These are phyloP conservation scores for Acer saccharum DNA, from an alignment of 345 rosid genomes.

Conservation along the genomic window DNA sequence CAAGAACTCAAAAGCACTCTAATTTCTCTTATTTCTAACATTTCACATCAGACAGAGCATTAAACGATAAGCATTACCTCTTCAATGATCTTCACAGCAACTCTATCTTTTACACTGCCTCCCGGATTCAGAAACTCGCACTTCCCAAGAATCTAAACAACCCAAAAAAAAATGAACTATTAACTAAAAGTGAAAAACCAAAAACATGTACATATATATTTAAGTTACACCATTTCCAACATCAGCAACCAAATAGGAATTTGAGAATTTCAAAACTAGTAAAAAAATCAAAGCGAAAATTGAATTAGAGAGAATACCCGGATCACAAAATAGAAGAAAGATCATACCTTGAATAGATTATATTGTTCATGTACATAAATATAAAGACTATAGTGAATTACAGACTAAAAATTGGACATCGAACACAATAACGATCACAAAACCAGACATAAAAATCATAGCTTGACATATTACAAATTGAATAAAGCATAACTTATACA, in stretches of 20 bases:
- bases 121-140: constrained; percentile 98
- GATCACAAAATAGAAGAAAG: background rate
- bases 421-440: no score
- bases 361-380: no score
- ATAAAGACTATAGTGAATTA: no score
- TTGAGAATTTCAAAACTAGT: background rate
- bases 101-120: constrained; percentile 95
- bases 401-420: no score
- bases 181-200: background rate
- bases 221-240: background rate
- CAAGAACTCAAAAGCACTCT: background rate
- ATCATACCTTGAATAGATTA: background rate
- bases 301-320: background rate
- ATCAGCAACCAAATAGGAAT: background rate
- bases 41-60: background rate
- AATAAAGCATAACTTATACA: background rate
- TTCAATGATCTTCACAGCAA: constrained; percentile 82
- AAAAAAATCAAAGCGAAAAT: background rate
- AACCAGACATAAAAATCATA: background rate
- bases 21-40: background rate
- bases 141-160: constrained; percentile 81
- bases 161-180: background rate
- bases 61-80: constrained; percentile 53
- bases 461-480: background rate
- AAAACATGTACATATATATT: background rate